Evolutionary conservation across 139 green algal species (phyloP), one percentile per base, ranked within the genome.

Genomic region (Nannochloris sp.): DNA sequence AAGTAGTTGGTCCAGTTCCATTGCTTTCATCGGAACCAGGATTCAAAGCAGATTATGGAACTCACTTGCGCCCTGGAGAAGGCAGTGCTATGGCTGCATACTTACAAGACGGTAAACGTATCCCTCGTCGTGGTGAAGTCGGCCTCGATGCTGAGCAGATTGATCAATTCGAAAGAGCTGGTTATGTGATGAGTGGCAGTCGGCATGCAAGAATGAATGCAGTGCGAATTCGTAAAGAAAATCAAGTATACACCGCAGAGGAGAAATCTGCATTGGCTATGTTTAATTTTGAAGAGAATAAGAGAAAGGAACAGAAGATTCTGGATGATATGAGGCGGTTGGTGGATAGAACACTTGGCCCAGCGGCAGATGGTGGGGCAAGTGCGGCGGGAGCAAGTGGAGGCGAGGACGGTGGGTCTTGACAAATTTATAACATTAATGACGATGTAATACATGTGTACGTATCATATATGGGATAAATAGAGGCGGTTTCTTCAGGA

Each of bases 261-360:
- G 93, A 99, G 74, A 96, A 97, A 77, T 83, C 90, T 14, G 93
- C 93, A 29, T 80, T 99, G 69, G 93, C 93, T 4, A 95, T 98
- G 89, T 91, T 95, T 75, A 98, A 98, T 81, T 95, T 92, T 67
- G 93, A 98, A 77, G 93, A 97, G 77, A 96, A 95, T 67, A 90
- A 93, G 78, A 60, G 72, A 36, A 95, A 96, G 71, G 93, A 99
- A 81, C 67, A 86, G 4, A 85, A 91, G 74, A 86, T 98, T 23
- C 64, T 96, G 70, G 78, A 86, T 42, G 87, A 95, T 64, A 88
- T 97, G 80, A 80, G 87, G 66, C 45, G 35, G 13, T 75, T 97
- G 34, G 90, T 97, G 37, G 65, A 88, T 23, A 61, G 71, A 36
- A 85, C 79, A 6, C 64, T 92, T 42, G 79, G 74, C 6, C 38